These are phyloP conservation scores for Mentha longifolia DNA, from an alignment of 257 asterid genomes.

Conservation along the genomic window DNA sequence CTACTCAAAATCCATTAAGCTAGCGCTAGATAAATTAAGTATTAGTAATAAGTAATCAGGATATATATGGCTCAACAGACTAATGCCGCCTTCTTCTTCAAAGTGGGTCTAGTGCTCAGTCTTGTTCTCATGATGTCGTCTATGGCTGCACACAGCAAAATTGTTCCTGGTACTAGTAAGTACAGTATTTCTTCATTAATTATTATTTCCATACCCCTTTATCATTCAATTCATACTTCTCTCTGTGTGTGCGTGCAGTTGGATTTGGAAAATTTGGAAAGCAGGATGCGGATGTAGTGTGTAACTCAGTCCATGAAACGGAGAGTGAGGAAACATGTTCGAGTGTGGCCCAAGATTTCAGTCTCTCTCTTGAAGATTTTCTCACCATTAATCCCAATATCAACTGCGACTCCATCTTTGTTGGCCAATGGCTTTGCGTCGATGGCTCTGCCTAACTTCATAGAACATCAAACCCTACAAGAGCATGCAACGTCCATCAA, in stretches of 20 bases:
- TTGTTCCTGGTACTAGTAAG: neutral
- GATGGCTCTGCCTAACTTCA: constrained; percentile 15
- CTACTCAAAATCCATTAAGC: constrained; percentile 5
- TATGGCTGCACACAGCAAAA: neutral
- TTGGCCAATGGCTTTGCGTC: constrained; percentile 45
- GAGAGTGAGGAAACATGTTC: constrained; percentile 37
- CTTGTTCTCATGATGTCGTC: constrained; percentile 4
- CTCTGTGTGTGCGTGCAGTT: constrained; percentile 24
- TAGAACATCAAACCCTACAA: no score
- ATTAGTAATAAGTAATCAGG: neutral
- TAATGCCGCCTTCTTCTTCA: neutral
- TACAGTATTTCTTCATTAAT: no score
- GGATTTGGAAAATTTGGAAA: constrained; percentile 26
- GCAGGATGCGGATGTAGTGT: neutral
- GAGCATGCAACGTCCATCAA: no score
- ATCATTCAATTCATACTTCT: no score
- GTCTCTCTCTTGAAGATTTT: constrained; percentile 27
- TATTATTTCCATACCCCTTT: no score
- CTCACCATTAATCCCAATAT: constrained; percentile 36
- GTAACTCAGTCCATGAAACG: constrained; percentile 27
- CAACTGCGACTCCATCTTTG: constrained; percentile 34
- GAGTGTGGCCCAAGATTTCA: constrained; percentile 11
- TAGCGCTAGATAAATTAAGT: neutral
- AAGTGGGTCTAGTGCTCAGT: constrained; percentile 10
- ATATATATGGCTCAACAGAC: constrained; percentile 21